These are phyloP conservation scores for Monilinia polystroma DNA, from an alignment of 2,329 filamentous ascomycete genomes.

Conservation along the genomic window DNA sequence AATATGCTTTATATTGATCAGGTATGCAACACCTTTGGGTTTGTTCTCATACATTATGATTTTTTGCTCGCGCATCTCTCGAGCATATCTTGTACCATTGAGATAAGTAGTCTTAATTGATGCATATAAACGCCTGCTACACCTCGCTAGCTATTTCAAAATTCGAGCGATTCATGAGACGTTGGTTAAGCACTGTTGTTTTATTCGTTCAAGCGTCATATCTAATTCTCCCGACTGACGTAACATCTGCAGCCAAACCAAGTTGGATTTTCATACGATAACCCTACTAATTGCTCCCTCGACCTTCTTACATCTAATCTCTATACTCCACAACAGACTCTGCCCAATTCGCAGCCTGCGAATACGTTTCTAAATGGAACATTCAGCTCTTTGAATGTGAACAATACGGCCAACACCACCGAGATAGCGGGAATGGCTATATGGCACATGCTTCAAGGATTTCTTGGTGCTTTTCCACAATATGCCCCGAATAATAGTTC, in stretches of 20 bases:
- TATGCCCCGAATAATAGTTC: slow-evolving; percentile 55
- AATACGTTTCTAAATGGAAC: slow-evolving; percentile 59
- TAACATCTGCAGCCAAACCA: slow-evolving; percentile 60
- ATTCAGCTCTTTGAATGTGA: slow-evolving; percentile 55
- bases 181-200: background rate
- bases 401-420: slow-evolving; percentile 48
- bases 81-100: slow-evolving; percentile 44
- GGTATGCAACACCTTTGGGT: slow-evolving; percentile 39
- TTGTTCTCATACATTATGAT: slow-evolving; percentile 3
- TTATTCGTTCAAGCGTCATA: background rate
- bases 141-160: background rate
- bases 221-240: slow-evolving; percentile 26
- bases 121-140: too few relatives aligned
- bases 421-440: slow-evolving; percentile 54
- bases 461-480: slow-evolving; percentile 57
- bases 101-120: slow-evolving; percentile 46
- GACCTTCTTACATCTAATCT: slow-evolving; percentile 47
- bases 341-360: slow-evolving; percentile 37
- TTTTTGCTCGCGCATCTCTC: slow-evolving; percentile 3
- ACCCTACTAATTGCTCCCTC: slow-evolving; percentile 59
- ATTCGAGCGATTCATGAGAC: background rate
- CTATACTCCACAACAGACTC: slow-evolving; percentile 43
- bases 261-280: slow-evolving; percentile 68
- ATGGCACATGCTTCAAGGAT: slow-evolving; percentile 60
- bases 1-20: slow-evolving; percentile 57